A percentile compares a stretch with the other conserved stretches of the same genome.
phyloP scores from a whole-genome alignment of 129 eudicot species.

The Heracleum sosnowskyi region DNA sequence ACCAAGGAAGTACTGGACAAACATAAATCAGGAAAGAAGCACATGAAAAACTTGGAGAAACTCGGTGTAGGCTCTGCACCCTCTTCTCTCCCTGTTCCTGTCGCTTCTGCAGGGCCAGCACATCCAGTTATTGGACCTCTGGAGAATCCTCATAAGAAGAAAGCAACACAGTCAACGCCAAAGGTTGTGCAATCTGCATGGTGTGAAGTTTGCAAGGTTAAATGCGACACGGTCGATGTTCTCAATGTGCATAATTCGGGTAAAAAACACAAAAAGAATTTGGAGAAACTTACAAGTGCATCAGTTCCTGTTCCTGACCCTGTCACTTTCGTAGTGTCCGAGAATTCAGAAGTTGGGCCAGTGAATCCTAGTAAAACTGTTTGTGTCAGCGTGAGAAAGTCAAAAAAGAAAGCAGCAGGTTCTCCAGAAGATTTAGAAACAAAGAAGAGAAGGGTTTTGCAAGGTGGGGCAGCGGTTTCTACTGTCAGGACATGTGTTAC shows the following conservation, averaged over 20 bases:
- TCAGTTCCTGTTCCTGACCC: constrained; percentile 10
- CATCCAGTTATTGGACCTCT: constrained; percentile 48
- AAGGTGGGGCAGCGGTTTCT: constrained; percentile 55
- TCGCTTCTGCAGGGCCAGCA: constrained; percentile 10
- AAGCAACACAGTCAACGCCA: constrained; percentile 34
- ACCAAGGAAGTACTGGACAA: constrained; percentile 42
- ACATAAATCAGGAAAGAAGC: constrained; percentile 64
- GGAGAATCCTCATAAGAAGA: constrained; percentile 41
- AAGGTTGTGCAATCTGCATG: constrained; percentile 50
- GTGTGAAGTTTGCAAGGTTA: constrained; percentile 63
- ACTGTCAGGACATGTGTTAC: constrained; percentile 43
- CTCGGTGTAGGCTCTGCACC: constrained; percentile 3
- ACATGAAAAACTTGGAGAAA: constrained; percentile 46
- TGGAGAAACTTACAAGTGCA: constrained; percentile 27
- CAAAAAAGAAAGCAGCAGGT: constrained; percentile 31
- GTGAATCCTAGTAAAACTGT: constrained; percentile 37
- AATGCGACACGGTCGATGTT: constrained; percentile 44
- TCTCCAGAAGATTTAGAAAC: constrained; percentile 39
- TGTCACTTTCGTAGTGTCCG: constrained; percentile 8
- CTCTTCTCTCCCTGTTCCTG: neutral
- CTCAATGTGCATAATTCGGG: constrained; percentile 49
- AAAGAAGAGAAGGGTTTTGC: constrained; percentile 49
- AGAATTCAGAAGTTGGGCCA: constrained; percentile 41
- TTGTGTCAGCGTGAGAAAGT: constrained; percentile 7
- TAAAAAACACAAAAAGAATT: constrained; percentile 61